Evolutionary conservation across 129 eudicot genomes (phyloP).

Genomic region (Escallonia rubra): DNA sequence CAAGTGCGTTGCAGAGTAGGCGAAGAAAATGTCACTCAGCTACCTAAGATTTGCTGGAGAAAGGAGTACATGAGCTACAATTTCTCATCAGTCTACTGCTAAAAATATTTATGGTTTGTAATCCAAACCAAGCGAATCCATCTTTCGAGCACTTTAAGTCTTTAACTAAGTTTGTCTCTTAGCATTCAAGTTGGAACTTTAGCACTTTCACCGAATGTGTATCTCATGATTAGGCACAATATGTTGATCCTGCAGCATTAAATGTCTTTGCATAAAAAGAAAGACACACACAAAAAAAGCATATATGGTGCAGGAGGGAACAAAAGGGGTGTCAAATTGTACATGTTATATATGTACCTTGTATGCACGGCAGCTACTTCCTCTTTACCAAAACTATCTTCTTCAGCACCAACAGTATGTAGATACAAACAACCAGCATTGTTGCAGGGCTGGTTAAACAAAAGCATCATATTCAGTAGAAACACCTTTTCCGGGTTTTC

Average conservation of each 20-base stretch:
- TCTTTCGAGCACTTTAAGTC: too few relatives aligned
- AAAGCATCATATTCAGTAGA: neutral
- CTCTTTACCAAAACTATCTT: conserved; percentile 64
- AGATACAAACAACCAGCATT: conserved; percentile 56
- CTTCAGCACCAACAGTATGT: conserved; percentile 61
- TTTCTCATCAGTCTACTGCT: neutral
- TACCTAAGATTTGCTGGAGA: neutral
- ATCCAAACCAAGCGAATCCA: too few relatives aligned
- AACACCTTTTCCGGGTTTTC: neutral
- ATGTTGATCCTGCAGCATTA: neutral
- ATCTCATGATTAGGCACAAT: neutral
- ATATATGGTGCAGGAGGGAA: neutral
- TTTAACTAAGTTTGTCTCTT: too few relatives aligned
- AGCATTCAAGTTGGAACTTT: neutral
- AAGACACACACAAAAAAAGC: too few relatives aligned
- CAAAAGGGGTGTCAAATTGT: neutral
- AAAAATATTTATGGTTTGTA: too few relatives aligned
- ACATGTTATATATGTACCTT: conserved; percentile 30
- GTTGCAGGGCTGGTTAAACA: conserved; percentile 45
- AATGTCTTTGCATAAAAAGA: too few relatives aligned
- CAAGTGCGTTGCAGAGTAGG: too few relatives aligned
- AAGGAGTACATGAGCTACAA: neutral
- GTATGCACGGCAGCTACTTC: conserved; percentile 51
- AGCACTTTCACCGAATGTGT: neutral
- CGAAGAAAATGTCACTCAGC: neutral